Base-by-base conservation (phyloP, 768 basidiomycete genomes). In the Hebeloma cylindrosporum region DNA sequence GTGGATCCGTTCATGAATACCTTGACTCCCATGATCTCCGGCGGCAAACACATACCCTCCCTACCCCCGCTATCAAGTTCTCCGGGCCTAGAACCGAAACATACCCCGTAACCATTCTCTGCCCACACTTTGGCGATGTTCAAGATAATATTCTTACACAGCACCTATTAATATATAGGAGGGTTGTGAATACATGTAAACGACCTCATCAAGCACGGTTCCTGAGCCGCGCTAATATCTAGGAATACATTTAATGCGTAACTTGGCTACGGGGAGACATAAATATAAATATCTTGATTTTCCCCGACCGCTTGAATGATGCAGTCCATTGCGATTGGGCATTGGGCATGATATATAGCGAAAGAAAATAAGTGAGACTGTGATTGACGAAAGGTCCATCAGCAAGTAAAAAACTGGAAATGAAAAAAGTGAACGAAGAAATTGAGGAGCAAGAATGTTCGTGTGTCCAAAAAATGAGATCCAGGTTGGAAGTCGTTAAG, bases 171-270 rank as follows among this genome's bases (percentile, higher is more conserved):
- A n/a, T n/a, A n/a, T n/a, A n/a, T n/a, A n/a, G n/a, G n/a, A n/a
- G n/a, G n/a, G 47, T 13, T 48, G 28, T 30, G n/a, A 17, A 31
- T 36, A 41, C 33, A 39, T 22, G 40, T 40, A 43, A 37, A 36
- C 31, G 32, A 26, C 31, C 28, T 25, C 9, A 30, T 42, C 28
- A 29, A 40, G 38, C 33, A 22, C 32, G 22, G 41, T 29, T 39
- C 13, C 34, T 16, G 23, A 36, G 40, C 43, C 17, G 39, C 27
- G 38, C 29, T 20, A 39, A 30, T 28, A 34, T 34, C 38, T 34
- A 37, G 43, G 14, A 45, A 50, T 50, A 45, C 49, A 50, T 50
- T 45, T 37, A 50, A 39, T 44, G 45, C 36, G 32, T 47, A 40
- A 35, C 38, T 28, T 25, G 22, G 37, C 21, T 27, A 17, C 43